Conservation (phyloP, 2,329 filamentous ascomycete genomes). For the Septoria petroselini region DNA sequence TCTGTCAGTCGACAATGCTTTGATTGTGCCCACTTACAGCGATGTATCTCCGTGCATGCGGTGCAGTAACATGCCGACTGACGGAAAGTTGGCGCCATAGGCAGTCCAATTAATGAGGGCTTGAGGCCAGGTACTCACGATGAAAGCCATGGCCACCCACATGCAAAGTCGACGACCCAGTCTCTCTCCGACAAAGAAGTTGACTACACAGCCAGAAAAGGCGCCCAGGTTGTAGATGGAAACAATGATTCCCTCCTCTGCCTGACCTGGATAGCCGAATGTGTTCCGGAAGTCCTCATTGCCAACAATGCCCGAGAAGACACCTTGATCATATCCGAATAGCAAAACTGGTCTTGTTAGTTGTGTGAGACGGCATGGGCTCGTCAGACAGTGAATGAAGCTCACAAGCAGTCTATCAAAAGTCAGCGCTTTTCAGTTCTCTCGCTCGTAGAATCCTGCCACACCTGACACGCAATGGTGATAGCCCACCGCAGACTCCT, state of each 20-base stretch:
- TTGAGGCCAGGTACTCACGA: constrained; percentile 29
- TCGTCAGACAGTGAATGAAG: background rate
- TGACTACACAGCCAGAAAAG: constrained; percentile 55
- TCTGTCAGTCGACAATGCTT: background rate
- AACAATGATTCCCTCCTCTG: constrained; percentile 45
- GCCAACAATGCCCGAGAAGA: constrained; percentile 42
- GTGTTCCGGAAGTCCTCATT: constrained; percentile 43
- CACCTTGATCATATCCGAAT: constrained; percentile 34
- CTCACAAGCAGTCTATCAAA: background rate
- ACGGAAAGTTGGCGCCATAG: too few species aligned
- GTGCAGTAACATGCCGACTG: too few species aligned
- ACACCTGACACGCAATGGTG: constrained; percentile 33
- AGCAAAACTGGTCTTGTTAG: constrained; percentile 33
- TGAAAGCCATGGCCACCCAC: constrained; percentile 46
- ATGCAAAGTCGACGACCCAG: constrained; percentile 51
- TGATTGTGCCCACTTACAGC: background rate
- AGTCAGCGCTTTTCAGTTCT: background rate
- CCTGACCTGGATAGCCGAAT: constrained; percentile 41
- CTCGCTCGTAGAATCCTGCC: background rate
- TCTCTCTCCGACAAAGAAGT: constrained; percentile 50
- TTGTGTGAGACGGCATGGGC: background rate
- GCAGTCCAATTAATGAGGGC: too few species aligned
- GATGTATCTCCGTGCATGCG: too few species aligned
- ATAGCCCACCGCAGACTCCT: constrained; percentile 33
- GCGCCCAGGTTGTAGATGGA: constrained; percentile 59